Conservation (phyloP, 768 basidiomycete genomes). For the Mycena olivaceomarginata region DNA sequence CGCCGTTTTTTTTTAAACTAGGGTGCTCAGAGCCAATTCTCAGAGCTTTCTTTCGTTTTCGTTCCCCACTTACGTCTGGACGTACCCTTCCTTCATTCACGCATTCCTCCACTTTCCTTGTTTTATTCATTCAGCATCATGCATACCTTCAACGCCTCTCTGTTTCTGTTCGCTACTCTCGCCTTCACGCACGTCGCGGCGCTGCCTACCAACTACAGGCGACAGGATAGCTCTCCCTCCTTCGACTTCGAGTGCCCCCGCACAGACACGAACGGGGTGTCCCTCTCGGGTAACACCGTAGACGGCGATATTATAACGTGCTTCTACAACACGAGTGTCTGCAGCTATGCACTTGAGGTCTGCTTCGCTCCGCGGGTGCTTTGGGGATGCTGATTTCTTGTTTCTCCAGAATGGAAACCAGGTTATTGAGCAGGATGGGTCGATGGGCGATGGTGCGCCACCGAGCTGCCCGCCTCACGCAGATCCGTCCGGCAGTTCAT, state of each 20-base stretch:
- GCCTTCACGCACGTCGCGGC: background rate
- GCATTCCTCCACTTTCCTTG: background rate
- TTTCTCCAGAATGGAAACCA: no score
- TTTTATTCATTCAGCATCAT: background rate
- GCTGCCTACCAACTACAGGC: background rate
- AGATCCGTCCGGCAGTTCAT: no score
- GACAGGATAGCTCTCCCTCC: background rate
- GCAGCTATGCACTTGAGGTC: background rate
- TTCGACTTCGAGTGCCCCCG: no score
- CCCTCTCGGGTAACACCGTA: no score
- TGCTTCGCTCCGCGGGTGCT: background rate
- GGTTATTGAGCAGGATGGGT: no score
- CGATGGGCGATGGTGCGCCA: no score
- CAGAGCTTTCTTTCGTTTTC: background rate
- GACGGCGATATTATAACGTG: background rate
- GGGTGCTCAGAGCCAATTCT: background rate
- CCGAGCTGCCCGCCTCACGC: no score
- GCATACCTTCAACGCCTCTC: background rate
- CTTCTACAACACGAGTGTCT: background rate
- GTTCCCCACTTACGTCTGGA: background rate
- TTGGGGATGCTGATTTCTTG: background rate
- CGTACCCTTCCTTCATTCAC: background rate
- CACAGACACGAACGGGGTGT: no score
- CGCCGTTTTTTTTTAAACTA: background rate
- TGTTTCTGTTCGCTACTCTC: background rate